These are phyloP conservation scores for Tetracladium maxilliforme DNA, from an alignment of 2,329 filamentous ascomycete genomes.

Conservation along the genomic window DNA sequence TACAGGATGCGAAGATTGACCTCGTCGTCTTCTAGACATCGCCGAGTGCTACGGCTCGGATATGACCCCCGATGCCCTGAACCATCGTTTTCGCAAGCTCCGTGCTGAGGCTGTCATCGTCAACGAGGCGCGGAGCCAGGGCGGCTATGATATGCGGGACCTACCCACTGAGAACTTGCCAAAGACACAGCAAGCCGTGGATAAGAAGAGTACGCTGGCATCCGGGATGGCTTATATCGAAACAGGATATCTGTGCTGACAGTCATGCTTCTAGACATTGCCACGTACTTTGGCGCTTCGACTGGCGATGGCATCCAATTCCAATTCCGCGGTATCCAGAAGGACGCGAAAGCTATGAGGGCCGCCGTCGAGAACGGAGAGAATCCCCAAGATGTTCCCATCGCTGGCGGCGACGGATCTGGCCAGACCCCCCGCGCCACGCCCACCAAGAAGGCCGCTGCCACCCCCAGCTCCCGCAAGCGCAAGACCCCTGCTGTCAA, in stretches of 20 bases:
- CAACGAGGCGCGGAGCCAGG: not conserved
- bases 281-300: constrained; percentile 39
- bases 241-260: not conserved
- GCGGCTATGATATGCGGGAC: too few species aligned
- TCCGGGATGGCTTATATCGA: too few species aligned
- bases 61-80: constrained; percentile 27
- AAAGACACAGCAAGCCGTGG: too few species aligned
- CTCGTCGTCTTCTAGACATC: constrained; percentile 9
- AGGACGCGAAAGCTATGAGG: constrained; percentile 31
- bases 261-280: constrained; percentile 29
- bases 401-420: constrained; percentile 6
- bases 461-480: too few species aligned
- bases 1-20: not conserved
- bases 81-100: constrained; percentile 28
- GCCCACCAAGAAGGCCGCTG: too few species aligned
- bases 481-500: too few species aligned
- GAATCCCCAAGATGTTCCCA: constrained; percentile 20
- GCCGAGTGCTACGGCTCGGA: constrained; percentile 31
- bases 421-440: too few species aligned
- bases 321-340: constrained; percentile 42
- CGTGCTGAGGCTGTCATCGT: not conserved
- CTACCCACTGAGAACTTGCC: too few species aligned
- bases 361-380: constrained; percentile 25
- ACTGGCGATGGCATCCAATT: constrained; percentile 43
- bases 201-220: too few species aligned